A percentile compares a stretch with the other conserved stretches of the same genome.
phyloP scores from a whole-genome alignment of 495 filamentous ascomycete genomes.

The Cenococcum geophilum region DNA sequence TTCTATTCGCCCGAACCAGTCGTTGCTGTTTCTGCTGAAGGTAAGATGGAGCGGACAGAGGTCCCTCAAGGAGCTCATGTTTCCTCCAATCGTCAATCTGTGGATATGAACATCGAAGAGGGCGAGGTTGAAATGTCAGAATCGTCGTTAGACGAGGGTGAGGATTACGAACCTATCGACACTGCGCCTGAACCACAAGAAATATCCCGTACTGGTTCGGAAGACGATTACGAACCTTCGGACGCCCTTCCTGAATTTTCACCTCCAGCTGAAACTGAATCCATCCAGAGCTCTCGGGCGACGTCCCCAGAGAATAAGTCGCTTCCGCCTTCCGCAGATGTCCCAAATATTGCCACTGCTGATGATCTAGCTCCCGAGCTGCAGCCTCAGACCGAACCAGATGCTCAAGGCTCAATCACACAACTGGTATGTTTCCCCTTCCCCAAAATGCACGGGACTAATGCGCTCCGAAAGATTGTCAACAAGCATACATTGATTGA shows the following conservation, averaged over 20 bases:
- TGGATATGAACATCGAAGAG: constrained; percentile 13
- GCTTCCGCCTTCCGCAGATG: neutral
- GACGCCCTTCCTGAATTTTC: neutral
- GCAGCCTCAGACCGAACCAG: neutral
- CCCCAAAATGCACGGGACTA: neutral
- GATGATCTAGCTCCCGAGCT: constrained; percentile 24
- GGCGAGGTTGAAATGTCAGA: constrained; percentile 26
- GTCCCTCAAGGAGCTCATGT: constrained; percentile 51
- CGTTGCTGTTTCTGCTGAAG: neutral
- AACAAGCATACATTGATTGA: constrained; percentile 7
- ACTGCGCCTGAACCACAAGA: neutral
- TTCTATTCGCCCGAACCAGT: constrained; percentile 1
- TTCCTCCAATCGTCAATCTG: neutral
- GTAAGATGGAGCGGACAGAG: constrained; percentile 26
- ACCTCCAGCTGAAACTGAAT: neutral
- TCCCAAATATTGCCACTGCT: constrained; percentile 8
- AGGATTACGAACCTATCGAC: constrained; percentile 19
- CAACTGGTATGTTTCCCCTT: constrained; percentile 13
- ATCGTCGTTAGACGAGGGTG: constrained; percentile 15
- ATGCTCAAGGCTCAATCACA: neutral
- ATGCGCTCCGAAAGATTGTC: neutral
- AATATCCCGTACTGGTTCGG: neutral
- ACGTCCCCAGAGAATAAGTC: neutral
- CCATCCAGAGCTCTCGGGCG: neutral
- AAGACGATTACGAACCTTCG: neutral